These are phyloP conservation scores for Penicillium sumatraense DNA, from an alignment of 2,329 filamentous ascomycete species.

Conservation along the genomic window DNA sequence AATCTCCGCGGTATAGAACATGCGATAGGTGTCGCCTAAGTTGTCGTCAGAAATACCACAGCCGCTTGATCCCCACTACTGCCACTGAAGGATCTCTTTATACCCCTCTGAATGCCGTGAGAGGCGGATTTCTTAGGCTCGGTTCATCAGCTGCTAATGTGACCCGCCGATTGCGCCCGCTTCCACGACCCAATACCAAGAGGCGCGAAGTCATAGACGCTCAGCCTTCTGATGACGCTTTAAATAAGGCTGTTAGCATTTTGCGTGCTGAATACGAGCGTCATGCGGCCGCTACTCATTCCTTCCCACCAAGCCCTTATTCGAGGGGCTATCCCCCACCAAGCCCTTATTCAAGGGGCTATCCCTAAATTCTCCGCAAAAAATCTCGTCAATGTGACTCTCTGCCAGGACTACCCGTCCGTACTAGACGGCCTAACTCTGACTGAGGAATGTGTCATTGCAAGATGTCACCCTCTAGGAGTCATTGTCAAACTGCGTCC, in stretches of 20 bases:
- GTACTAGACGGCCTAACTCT: constrained; percentile 8
- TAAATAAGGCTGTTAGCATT: no score
- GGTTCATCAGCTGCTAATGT: no score
- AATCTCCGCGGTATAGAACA: background rate
- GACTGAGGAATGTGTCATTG: constrained; percentile 7
- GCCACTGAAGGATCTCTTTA: no score
- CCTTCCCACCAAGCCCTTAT: background rate
- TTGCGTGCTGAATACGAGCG: no score
- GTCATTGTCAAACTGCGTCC: constrained; percentile 11
- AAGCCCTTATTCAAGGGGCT: background rate
- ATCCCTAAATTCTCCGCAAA: constrained; percentile 11
- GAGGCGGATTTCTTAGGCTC: no score
- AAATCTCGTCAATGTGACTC: constrained; percentile 15
- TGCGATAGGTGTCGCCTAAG: background rate
- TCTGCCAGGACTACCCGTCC: constrained; percentile 11
- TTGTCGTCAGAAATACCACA: background rate
- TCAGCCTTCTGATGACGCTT: no score
- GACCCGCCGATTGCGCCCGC: no score
- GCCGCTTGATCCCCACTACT: no score
- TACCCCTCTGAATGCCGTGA: no score
- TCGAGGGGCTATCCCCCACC: background rate
- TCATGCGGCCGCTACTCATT: background rate
- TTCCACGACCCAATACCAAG: no score
- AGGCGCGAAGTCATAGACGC: no score
- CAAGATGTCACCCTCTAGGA: constrained; percentile 6